Conservation (phyloP, 257 asterid species). For the Solanum microdontum region DNA sequence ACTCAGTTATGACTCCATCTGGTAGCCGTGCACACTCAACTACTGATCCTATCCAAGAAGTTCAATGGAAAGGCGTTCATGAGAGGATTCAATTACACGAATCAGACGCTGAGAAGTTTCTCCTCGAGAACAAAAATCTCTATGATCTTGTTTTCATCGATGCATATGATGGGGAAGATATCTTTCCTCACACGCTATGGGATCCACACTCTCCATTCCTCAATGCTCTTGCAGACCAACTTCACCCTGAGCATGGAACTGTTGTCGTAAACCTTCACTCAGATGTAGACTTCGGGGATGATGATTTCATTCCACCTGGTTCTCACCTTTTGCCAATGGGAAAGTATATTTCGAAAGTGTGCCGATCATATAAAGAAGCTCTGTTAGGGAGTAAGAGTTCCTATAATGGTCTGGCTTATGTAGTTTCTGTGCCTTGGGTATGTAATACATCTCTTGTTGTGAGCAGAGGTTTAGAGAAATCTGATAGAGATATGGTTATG, state of each 20-base stretch:
- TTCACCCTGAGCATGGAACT: constrained; percentile 73
- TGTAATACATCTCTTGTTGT: constrained; percentile 68
- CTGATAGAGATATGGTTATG: constrained; percentile 21
- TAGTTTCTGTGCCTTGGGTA: constrained; percentile 71
- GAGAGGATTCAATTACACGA: constrained; percentile 51
- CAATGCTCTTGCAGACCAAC: constrained; percentile 36
- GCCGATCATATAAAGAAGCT: constrained; percentile 40
- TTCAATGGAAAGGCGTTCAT: constrained; percentile 69
- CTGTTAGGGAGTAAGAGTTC: constrained; percentile 23
- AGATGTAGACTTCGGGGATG: constrained; percentile 25
- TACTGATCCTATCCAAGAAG: constrained; percentile 30
- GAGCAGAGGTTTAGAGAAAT: constrained; percentile 38
- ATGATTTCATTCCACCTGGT: constrained; percentile 5
- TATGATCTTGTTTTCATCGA: constrained; percentile 70
- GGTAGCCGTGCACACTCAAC: constrained; percentile 31
- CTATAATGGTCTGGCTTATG: constrained; percentile 37
- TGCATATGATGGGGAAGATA: constrained; percentile 84
- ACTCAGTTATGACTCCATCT: constrained; percentile 41
- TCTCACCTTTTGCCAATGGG: constrained; percentile 31
- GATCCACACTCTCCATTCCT: constrained; percentile 52
- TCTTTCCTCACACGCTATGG: constrained; percentile 66
- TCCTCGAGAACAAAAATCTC: constrained; percentile 30
- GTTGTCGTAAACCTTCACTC: constrained; percentile 76
- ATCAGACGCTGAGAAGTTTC: constrained; percentile 71
- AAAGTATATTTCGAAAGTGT: constrained; percentile 33